A percentile compares a stretch with the other conserved stretches of the same genome.
Conservation (phyloP, 345 rosid species). For the Camelina laxa region DNA sequence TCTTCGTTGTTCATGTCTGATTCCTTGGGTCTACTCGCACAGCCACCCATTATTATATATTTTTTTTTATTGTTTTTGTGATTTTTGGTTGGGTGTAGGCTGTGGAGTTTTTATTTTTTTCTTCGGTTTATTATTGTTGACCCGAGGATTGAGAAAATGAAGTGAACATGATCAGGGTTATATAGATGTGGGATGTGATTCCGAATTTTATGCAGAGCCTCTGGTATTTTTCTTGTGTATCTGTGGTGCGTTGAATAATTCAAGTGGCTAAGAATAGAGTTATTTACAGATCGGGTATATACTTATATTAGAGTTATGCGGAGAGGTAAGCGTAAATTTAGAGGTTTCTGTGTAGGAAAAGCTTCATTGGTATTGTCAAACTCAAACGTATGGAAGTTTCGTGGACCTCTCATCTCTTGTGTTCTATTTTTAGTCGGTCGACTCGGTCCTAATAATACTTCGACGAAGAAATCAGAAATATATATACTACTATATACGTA, state of each 20-base stretch:
- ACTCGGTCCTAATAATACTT: neutral
- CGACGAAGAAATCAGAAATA: neutral
- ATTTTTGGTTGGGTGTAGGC: slow-evolving; percentile 41
- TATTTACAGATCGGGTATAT: slow-evolving; percentile 14
- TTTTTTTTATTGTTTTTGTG: slow-evolving; percentile 5
- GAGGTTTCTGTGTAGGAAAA: slow-evolving; percentile 1
- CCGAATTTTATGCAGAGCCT: slow-evolving; percentile 29
- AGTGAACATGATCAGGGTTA: slow-evolving; percentile 24
- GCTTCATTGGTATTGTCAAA: neutral
- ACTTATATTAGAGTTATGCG: slow-evolving; percentile 15
- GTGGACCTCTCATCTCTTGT: slow-evolving; percentile 26
- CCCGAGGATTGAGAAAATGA: slow-evolving; percentile 40
- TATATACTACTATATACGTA: neutral
- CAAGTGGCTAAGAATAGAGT: slow-evolving; percentile 34
- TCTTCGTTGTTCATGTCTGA: slow-evolving; percentile 42
- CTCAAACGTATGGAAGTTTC: slow-evolving; percentile 17
- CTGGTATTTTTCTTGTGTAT: neutral
- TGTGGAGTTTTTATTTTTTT: slow-evolving; percentile 41
- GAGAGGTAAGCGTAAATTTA: slow-evolving; percentile 8
- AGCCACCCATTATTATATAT: slow-evolving; percentile 59
- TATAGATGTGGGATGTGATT: slow-evolving; percentile 26
- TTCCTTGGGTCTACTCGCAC: slow-evolving; percentile 61
- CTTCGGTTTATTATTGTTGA: slow-evolving; percentile 28
- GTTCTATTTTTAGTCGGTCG: slow-evolving; percentile 13
- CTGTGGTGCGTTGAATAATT: slow-evolving; percentile 13